These are phyloP conservation scores for Angomonas deanei DNA, from an alignment of 208 protist species.

Conservation along the genomic window DNA sequence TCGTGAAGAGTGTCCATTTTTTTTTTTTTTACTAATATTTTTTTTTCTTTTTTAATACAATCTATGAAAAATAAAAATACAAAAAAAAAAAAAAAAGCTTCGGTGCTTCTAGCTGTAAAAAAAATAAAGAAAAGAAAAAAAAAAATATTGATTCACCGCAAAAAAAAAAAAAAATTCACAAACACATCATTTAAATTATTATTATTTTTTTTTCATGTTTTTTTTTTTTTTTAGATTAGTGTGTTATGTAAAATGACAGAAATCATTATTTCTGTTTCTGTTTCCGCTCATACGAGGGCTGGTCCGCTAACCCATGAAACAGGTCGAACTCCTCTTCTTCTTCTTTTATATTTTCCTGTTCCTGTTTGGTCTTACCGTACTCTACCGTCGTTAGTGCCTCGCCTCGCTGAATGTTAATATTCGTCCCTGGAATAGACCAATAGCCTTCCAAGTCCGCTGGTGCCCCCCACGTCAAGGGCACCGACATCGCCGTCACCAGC, in stretches of 20 bases:
- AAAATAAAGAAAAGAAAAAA: constrained; percentile 11
- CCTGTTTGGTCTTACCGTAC: constrained; percentile 46
- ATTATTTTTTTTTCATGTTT: constrained; percentile 1
- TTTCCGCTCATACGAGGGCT: constrained; percentile 45
- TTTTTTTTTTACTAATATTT: too few relatives aligned
- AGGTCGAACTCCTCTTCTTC: constrained; percentile 76
- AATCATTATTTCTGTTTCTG: neutral
- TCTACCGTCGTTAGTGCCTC: constrained; percentile 45
- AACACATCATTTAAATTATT: neutral
- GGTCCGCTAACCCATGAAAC: constrained; percentile 76
- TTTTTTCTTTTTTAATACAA: constrained; percentile 16
- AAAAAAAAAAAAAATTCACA: neutral
- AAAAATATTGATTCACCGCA: constrained; percentile 9
- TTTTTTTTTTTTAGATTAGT: neutral
- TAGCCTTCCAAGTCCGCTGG: constrained; percentile 72
- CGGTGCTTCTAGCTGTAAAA: constrained; percentile 1
- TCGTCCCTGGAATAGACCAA: constrained; percentile 86
- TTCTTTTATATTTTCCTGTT: constrained; percentile 75
- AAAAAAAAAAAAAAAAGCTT: constrained; percentile 1
- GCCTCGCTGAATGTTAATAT: constrained; percentile 72
- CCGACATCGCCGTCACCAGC: constrained; percentile 75
- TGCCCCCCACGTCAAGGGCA: constrained; percentile 45
- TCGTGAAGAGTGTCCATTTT: constrained; percentile 68
- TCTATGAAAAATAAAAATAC: constrained; percentile 1
- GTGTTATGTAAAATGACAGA: neutral